Base-by-base conservation (phyloP, 2,329 filamentous ascomycete species). In the Periconia digitata region DNA sequence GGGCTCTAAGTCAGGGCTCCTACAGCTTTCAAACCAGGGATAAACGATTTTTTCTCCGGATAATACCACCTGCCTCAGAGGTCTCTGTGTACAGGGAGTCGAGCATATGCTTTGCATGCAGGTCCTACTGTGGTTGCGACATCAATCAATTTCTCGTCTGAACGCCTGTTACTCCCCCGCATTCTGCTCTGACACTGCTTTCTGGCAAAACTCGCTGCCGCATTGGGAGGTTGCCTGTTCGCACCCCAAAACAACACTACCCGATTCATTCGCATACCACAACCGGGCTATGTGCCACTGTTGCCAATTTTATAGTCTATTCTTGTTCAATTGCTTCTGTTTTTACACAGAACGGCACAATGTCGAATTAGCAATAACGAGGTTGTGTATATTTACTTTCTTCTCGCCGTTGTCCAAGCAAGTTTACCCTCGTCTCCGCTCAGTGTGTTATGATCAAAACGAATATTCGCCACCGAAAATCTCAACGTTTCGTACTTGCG, bases 61-160 rank as follows among this genome's bases (percentile, higher is more conserved):
- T 50, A 53, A 47, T 46, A 45, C 44, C 38, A 41, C 39, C 46
- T 53, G 55, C 51, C 39, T 42, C 42, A 46, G 56, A 43, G 22
- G 34, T 37, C 21, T 46, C 49, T 53, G 39, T 39, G 40, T 40
- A 51, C 37, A 38, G 40, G 37, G 46, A 49, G 39, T 32, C n/a
- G 27, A 32, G 53, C 41, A 54, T 55, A 60, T 64, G 60, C 57
- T 53, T 56, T 62, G 59, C 59, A 62, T 60, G 56, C 56, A 53
- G 49, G 40, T 49, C 43, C 17, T 47, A 50, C 29, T 38, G 40
- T 29, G 21, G 44, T 44, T 56, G 48, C 44, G 47, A 51, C 50
- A 50, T 40, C 48, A 49, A 45, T 43, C 50, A 51, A 48, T 47
- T 40, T 36, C 20, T 42, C 40, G n/a, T 47, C 39, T 53, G 50